phyloP scores from a whole-genome alignment of 805 yeast species.

The Jamesozyma hellenica region DNA sequence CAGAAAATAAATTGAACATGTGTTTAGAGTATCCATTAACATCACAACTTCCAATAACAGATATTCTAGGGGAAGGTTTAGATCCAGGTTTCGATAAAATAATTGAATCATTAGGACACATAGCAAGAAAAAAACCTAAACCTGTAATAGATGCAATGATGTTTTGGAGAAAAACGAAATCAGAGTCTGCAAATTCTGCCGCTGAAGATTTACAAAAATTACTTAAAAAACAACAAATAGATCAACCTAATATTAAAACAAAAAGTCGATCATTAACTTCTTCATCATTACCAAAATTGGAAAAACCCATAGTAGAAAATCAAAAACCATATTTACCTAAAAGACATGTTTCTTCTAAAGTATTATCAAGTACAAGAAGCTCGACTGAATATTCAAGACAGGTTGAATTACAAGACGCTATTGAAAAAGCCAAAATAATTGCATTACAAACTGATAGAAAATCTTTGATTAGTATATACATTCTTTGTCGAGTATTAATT shows the following conservation, averaged over 20 bases:
- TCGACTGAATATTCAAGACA: constrained; percentile 47
- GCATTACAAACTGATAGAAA: constrained; percentile 81
- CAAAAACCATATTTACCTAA: constrained; percentile 30
- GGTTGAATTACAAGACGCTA: constrained; percentile 34
- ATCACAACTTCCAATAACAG: constrained; percentile 67
- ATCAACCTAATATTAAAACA: constrained; percentile 5
- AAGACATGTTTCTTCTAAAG: constrained; percentile 41
- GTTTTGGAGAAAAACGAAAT: constrained; percentile 94
- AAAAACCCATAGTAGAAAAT: neutral
- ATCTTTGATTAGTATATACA: constrained; percentile 76
- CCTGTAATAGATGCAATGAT: constrained; percentile 95
- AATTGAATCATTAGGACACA: constrained; percentile 77
- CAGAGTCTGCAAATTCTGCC: constrained; percentile 69
- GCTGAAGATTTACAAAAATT: constrained; percentile 42
- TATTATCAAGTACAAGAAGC: constrained; percentile 20
- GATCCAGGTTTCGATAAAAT: constrained; percentile 83
- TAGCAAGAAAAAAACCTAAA: constrained; percentile 81
- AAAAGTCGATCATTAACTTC: constrained; percentile 4
- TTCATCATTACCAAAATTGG: neutral
- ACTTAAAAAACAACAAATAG: constrained; percentile 26
- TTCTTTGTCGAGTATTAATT: constrained; percentile 81
- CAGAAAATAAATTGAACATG: constrained; percentile 73
- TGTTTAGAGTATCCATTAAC: constrained; percentile 57
- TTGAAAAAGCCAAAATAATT: constrained; percentile 43
- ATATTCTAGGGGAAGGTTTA: constrained; percentile 71